Base-by-base conservation (phyloP, 2,329 filamentous ascomycete genomes). In the Alternaria gaisen region DNA sequence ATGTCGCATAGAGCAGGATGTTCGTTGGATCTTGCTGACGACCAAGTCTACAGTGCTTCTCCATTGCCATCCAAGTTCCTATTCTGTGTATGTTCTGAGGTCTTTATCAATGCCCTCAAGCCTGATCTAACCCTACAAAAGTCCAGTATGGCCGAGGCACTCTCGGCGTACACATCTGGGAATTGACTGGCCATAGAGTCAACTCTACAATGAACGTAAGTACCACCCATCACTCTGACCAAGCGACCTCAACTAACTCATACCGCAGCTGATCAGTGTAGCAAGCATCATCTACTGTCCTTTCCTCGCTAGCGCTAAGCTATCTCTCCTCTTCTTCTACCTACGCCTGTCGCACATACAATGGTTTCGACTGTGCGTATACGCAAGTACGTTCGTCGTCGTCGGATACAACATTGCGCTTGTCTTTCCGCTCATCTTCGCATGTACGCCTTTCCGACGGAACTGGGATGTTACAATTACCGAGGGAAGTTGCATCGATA, bases 81-180 rank as follows among this genome's bases (percentile, higher is more conserved):
- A 60, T 61, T 8, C 38, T 66, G 2, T 60, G 65, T 66, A 43
- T 38, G 61, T 63, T 61, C 9, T 20, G n/a, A 26, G 5, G 3
- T 1, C 38, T 14, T 22, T 3, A 22, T 0, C 11, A 4, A 4
- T 30, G 12, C 12, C 11, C 11, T 12, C n/a, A 12, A 3, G 18
- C 6, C 5, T 4, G 4, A 16, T 38, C 56, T 58, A 28, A 58
- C 4, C 22, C n/a, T 28, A 4, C 6, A 22, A 10, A n/a, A 66
- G 65, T 57, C 22, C 62, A 65, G 18, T 65, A 61, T 32, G 53
- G 53, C 8, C 47, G 58, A 34, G 66, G 60, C 10, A 68, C 64
- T 6, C 50, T 68, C 9, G 66, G 69, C 6, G 60, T 70, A 4
- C 69, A 71, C 38, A 61, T 66, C n/a, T 71, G 67, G 66, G 69